Evolutionary conservation across 768 basidiomycete genomes (phyloP), one percentile per base, ranked within the genome.

Genomic region (Cyclocybe aegerita): DNA sequence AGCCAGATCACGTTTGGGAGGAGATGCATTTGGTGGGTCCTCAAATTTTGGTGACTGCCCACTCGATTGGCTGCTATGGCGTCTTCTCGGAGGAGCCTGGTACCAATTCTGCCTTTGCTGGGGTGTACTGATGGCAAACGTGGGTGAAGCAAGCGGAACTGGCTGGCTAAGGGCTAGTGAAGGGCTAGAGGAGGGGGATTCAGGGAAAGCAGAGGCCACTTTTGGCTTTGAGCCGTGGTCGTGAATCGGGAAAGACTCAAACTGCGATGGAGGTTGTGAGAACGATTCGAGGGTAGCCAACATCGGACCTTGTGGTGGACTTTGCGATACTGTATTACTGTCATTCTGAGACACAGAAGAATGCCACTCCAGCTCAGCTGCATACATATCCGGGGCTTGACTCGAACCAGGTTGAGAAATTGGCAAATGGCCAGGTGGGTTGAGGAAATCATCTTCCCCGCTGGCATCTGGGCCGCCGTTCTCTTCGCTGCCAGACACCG

Each of bases 81-180:
- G 51, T 14, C 49, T 46, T 14, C 17, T 51, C 34, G 52, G 53
- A 50, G 58, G 50, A 1, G 61, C 58, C 45, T 66, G 66, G 53
- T 72, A 72, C 71, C 71, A 72, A 9, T 61, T 61, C 54, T 72
- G 71, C 46, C 55, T 53, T 23, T 23, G 23, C 16, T 53, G 57
- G 16, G 61, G 64, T 8, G 61, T 67, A 33, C 64, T 65, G 16
- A 50, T 36, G 29, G 56, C 51, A 31, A 61, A 64, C 14, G 51
- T 35, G 9, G 55, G 54, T 6, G 59, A 50, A 7, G 49, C 32
- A 30, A 60, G 45, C 37, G 52, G 46, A 9, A 33, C 54, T 8
- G 59, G 53, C 15, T 55, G 17, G 40, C 15, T 49, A 30, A 55
- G 46, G 43, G 47, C 48, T 31, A 44, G 35, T 30, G 51, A 8